Conservation (phyloP, 345 rosid species). For the Xanthoceras sorbifolium region DNA sequence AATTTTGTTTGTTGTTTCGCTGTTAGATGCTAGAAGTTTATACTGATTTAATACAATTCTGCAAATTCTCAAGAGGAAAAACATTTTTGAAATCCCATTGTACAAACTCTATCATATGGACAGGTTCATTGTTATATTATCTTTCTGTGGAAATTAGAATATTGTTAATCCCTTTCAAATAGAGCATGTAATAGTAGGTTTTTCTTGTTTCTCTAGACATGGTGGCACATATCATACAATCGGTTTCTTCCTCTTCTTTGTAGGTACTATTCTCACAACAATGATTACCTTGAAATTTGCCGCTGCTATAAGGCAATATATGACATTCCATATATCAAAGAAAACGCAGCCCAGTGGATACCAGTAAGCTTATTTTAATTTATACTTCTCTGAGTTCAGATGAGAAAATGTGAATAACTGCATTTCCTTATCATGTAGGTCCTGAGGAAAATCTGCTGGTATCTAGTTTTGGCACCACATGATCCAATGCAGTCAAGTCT, state of each 20-base stretch:
- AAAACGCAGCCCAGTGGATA: conserved; percentile 70
- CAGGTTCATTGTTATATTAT: background rate
- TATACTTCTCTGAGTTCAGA: background rate
- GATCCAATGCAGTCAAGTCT: conserved; percentile 86
- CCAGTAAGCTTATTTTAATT: conserved; percentile 48
- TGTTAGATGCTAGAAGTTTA: background rate
- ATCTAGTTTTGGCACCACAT: conserved; percentile 69
- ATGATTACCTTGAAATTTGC: conserved; percentile 86
- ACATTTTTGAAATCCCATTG: background rate
- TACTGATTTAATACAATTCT: background rate
- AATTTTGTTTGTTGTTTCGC: background rate
- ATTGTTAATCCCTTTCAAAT: background rate
- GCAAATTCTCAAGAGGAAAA: background rate
- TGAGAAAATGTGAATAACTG: conserved; percentile 8
- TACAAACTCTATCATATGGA: background rate
- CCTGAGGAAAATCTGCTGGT: conserved; percentile 87
- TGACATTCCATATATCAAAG: conserved; percentile 86
- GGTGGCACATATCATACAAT: conserved; percentile 8
- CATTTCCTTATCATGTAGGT: no score
- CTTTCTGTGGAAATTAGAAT: background rate
- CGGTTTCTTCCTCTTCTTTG: conserved; percentile 12
- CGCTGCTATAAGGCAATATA: conserved; percentile 94
- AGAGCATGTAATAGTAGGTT: background rate
- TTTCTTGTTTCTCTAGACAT: background rate
- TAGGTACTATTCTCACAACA: conserved; percentile 81